phyloP scores from a whole-genome alignment of 2,329 filamentous ascomycete genomes.

The Aspergillus sp. region DNA sequence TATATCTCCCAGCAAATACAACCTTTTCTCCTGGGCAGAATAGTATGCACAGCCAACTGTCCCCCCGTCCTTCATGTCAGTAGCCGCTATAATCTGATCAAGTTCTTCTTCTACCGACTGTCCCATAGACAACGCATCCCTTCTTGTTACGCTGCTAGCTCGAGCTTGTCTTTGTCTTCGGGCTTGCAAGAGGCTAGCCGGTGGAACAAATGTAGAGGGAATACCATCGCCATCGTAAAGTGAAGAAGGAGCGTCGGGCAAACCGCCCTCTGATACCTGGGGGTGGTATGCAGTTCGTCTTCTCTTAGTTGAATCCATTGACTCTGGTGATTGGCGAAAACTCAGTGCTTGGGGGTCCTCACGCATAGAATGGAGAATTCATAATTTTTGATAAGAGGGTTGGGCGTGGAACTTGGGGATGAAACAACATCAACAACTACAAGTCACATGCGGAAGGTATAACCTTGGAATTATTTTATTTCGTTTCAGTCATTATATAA shows the following conservation, averaged over 20 bases:
- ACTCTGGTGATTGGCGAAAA: neutral
- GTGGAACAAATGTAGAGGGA: neutral
- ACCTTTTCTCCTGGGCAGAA: constrained; percentile 64
- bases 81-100: constrained; percentile 74
- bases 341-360: neutral
- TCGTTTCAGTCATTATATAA: neutral
- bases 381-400: neutral
- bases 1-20: constrained; percentile 78
- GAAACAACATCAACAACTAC: neutral
- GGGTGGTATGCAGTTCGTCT: constrained; percentile 6
- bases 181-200: constrained; percentile 4
- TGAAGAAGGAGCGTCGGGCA: neutral
- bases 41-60: constrained; percentile 85
- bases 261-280: neutral
- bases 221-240: neutral
- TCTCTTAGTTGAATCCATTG: constrained; percentile 15
- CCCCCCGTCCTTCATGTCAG: constrained; percentile 70
- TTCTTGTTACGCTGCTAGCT: constrained; percentile 6
- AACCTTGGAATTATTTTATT: neutral
- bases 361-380: neutral
- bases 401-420: neutral
- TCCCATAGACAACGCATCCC: constrained; percentile 30
- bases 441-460: neutral
- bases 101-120: constrained; percentile 50
- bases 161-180: constrained; percentile 10